Evolutionary conservation across 2,329 filamentous ascomycete genomes (phyloP), one percentile per base, ranked within the genome.

Genomic region (Fusarium denticulatum): DNA sequence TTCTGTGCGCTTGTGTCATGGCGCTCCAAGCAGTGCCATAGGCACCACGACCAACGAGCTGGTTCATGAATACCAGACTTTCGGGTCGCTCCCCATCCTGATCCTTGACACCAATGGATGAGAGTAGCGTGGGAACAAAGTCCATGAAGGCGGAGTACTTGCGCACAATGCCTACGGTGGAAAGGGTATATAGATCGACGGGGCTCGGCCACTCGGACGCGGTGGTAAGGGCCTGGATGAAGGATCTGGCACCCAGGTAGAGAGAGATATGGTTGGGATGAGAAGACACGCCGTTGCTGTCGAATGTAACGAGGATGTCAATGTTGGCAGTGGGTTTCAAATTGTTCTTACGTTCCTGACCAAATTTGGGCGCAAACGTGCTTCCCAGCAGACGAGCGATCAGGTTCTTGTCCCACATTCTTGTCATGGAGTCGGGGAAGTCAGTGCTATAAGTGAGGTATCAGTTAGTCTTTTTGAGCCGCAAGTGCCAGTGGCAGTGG

Each of bases 231-330:
- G 86, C 82, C 58, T 87, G 84, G 60, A 97, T 81, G 81, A 97
- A 98, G 55, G 88, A 83, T 50, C 89, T 88, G 12, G 94, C 94
- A 64, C 96, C 96, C 81, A 93, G 88, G 84, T 95, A 95, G 14
- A 98, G 89, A 11, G 95, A 95, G 72, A 93, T 93, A 85, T 99
- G 96, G 85, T 99, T 99, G 28, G 95, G 94, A 83, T 99, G 96
- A 47, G 90, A 89, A 66, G 94, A 97, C 55, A 99, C 88, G 67
- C 96, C 96, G 55, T 83, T 73, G n/a, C 83, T 80, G 84, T 99
- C 96, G 80, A 99, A 99, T 36, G 96, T 99, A 74, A 99, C 86
- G 76, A 99, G 88, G 34, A 92, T 88, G 82, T 97, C 94, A 79
- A 97, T 94, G 59, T 85, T 87, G 57, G 87, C 85, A 4, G 82